Conservation (phyloP, 345 rosid species). For the Aquilaria yunnanensis region DNA sequence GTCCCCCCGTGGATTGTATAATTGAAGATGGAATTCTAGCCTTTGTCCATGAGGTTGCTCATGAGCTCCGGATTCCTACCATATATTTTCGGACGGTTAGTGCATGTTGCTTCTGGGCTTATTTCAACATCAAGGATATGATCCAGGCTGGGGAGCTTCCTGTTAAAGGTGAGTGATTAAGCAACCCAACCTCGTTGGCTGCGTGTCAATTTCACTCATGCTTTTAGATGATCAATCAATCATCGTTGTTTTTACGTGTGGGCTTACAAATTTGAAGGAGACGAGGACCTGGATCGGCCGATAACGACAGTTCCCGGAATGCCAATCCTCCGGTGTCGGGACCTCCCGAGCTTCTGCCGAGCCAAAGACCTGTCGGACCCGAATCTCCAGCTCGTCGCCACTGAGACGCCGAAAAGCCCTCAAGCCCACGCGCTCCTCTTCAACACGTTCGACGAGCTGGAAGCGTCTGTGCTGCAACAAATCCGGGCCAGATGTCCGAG, state of each 20-base stretch:
- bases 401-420: conserved; percentile 3
- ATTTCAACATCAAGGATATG: conserved; percentile 21
- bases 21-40: conserved; percentile 36
- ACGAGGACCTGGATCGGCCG: conserved; percentile 16
- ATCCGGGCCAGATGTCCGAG: conserved; percentile 20
- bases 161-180: conserved; percentile 18
- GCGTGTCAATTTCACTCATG: too few species aligned
- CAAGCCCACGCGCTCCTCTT: conserved; percentile 25
- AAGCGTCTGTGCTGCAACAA: conserved; percentile 22
- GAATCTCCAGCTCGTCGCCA: neutral
- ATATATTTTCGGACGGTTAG: conserved; percentile 31
- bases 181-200: too few species aligned
- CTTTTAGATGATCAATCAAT: too few species aligned
- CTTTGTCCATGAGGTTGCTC: conserved; percentile 20
- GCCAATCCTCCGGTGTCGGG: conserved; percentile 27
- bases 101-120: conserved; percentile 30
- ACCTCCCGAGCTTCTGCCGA: conserved; percentile 34
- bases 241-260: too few species aligned
- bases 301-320: conserved; percentile 17
- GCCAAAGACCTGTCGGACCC: conserved; percentile 4
- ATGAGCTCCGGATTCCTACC: conserved; percentile 25
- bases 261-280: neutral
- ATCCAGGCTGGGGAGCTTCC: conserved; percentile 40
- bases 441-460: conserved; percentile 41
- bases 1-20: conserved; percentile 22